Evolutionary conservation across 2,329 filamentous ascomycete genomes (phyloP), one percentile per base, ranked within the genome.

Genomic region (Fusarium sp.): DNA sequence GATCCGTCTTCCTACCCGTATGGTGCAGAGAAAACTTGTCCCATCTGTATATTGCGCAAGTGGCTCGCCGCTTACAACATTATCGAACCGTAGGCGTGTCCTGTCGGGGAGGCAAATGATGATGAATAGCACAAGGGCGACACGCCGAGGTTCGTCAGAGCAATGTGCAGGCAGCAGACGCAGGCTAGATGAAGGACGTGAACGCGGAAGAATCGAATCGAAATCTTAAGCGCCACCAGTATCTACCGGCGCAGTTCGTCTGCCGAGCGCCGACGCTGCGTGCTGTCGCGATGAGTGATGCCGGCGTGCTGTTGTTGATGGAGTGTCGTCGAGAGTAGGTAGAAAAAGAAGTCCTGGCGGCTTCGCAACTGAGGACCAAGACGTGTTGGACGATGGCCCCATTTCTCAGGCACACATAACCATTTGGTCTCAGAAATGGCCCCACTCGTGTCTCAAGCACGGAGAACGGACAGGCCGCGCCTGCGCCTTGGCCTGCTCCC

Each of bases 21-120:
- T 67, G 56, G 50, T 68, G 67, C 54, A 68, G 65, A 68, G 63
- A 67, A 65, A 65, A 65, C 59, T 65, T 78, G 68, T 77, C 73
- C 73, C 74, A 78, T 77, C 71, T 77, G 77, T 77, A 68, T 68
- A 77, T 75, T 71, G 69, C 68, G 71, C 73, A 69, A 72, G 64
- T 78, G 67, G 73, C 76, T 70, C 65, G 80, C 75, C 77, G 79
- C 81, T 83, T 83, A 83, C 81, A 81, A 73, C 68, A 80, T 81
- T 71, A 75, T 80, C 78, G 72, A 69, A 63, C 68, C 71, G 77
- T 68, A 71, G 74, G 70, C 71, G 78, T 72, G 73, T 74, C 76
- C 57, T 71, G 79, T 77, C 57, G 73, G 71, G 64, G 65, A 75
- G 68, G 67, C 62, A 73, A 72, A 69, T 69, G 71, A 72, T 67